Evolutionary conservation across 2,329 filamentous ascomycete genomes (phyloP).

Genomic region (Hawksworthiomyces lignivorus): DNA sequence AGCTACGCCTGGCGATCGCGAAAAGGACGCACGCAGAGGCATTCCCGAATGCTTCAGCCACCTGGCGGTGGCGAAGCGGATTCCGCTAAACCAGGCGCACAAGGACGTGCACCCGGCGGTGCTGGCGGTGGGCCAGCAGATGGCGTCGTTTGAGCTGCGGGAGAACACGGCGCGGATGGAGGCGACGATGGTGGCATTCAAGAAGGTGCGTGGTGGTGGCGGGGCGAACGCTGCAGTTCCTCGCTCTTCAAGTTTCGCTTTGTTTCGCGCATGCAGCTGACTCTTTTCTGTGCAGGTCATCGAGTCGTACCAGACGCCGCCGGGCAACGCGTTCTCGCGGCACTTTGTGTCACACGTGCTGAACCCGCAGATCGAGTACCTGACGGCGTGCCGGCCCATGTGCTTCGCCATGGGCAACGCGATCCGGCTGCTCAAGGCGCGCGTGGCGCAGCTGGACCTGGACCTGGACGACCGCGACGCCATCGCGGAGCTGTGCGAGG

Average conservation of each 20-base stretch:
- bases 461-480: constrained; percentile 74
- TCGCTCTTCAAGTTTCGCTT: neutral
- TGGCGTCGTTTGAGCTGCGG: constrained; percentile 79
- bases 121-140: constrained; percentile 78
- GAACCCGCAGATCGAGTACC: constrained; percentile 90
- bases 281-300: too few species aligned
- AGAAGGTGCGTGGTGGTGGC: constrained; percentile 60
- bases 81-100: constrained; percentile 52
- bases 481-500: constrained; percentile 67
- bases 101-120: constrained; percentile 81
- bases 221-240: neutral
- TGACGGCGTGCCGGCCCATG: constrained; percentile 89
- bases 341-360: constrained; percentile 88
- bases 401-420: constrained; percentile 96
- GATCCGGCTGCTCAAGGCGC: constrained; percentile 87
- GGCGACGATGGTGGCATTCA: constrained; percentile 81
- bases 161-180: constrained; percentile 85
- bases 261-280: too few species aligned
- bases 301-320: constrained; percentile 82
- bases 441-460: constrained; percentile 84
- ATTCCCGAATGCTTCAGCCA: constrained; percentile 72
- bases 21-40: constrained; percentile 55
- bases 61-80: constrained; percentile 59
- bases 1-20: constrained; percentile 37
- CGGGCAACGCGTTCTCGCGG: constrained; percentile 74